Base-by-base conservation (phyloP, 2,329 filamentous ascomycete genomes). In the Xylaria sp. region DNA sequence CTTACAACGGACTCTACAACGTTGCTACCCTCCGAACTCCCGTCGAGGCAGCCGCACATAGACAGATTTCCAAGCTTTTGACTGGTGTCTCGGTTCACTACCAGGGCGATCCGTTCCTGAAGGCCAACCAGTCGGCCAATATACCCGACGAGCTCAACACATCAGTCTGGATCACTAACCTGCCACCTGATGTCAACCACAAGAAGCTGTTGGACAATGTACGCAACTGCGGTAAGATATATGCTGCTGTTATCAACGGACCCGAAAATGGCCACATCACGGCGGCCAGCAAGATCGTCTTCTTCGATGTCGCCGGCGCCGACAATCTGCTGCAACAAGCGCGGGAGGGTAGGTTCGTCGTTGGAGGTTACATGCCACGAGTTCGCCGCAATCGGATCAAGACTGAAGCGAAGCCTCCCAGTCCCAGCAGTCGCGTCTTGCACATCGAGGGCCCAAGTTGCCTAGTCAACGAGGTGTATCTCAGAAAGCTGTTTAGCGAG, bases 141-240 rank as follows among this genome's bases (percentile, higher is more conserved):
- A 78, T 81, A 33, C 72, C 77, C 0, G 71, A 77, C 31, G 61
- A 69, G 3, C 57, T 77, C 31, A 86, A 84, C 70, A 84, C 82
- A 31, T 77, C 81, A 0, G 73, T 86, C 1, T 86, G 83, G 79
- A 65, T 87, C 25, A 82, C 79, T 1, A 81, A 83, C 51, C 76
- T 87, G 0, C 81, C 83, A 0, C 74, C 79, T 0, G 63, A 75
- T 54, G 71, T 81, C 41, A 78, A 74, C 1, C 75, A 79, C 40
- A 65, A 71, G 25, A 74, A 80, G 65, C 80, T 86, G 1, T 78
- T 86, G 1, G 59, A 67, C 1, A 64, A 74, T 2, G 78, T 86
- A 43, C 76, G 77, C 10, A 68, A 75, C 61, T 73, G 80, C 29
- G 84, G 84, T 2, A 82, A 84, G 57, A 72, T 86, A 10, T 85